phyloP scores from a whole-genome alignment of 352 stramenopile genomes.

The Phytophthora capsici region DNA sequence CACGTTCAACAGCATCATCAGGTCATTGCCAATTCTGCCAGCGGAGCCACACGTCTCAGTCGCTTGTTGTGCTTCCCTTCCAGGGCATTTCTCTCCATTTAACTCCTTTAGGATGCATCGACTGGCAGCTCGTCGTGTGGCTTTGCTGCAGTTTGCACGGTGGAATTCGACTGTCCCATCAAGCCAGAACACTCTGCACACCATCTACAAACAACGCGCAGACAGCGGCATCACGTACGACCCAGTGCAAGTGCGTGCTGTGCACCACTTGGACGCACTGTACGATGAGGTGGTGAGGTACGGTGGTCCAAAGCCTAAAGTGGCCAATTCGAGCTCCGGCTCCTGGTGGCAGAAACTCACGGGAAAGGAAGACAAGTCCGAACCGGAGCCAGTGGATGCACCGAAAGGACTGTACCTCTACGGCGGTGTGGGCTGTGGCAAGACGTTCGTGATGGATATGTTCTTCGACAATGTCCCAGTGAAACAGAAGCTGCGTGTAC shows the following conservation, averaged over 20 bases:
- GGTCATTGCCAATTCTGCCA: conserved; percentile 9
- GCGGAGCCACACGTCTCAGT: conserved; percentile 1
- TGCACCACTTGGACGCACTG: conserved; percentile 69
- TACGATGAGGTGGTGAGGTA: conserved; percentile 65
- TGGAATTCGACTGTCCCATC: conserved; percentile 30
- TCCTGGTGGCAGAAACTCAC: conserved; percentile 73
- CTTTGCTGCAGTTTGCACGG: not conserved
- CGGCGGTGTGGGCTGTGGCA: conserved; percentile 95
- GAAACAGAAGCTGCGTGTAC: conserved; percentile 88
- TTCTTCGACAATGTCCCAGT: conserved; percentile 92
- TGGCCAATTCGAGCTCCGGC: not conserved
- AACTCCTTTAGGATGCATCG: conserved; percentile 17
- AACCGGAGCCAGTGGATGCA: conserved; percentile 24
- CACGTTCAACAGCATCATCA: conserved; percentile 20
- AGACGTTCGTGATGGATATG: conserved; percentile 97
- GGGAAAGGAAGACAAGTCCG: conserved; percentile 23
- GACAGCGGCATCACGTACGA: conserved; percentile 72
- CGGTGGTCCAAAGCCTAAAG: conserved; percentile 41
- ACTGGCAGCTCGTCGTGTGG: conserved; percentile 12
- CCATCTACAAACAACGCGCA: conserved; percentile 68
- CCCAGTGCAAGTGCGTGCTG: conserved; percentile 66
- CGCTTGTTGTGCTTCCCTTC: not conserved
- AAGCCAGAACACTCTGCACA: conserved; percentile 43
- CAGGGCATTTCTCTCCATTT: too few relatives aligned
- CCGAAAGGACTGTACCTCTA: conserved; percentile 97